phyloP scores from a whole-genome alignment of 2,329 filamentous ascomycete species.

The Cladobotryum mycophilum region DNA sequence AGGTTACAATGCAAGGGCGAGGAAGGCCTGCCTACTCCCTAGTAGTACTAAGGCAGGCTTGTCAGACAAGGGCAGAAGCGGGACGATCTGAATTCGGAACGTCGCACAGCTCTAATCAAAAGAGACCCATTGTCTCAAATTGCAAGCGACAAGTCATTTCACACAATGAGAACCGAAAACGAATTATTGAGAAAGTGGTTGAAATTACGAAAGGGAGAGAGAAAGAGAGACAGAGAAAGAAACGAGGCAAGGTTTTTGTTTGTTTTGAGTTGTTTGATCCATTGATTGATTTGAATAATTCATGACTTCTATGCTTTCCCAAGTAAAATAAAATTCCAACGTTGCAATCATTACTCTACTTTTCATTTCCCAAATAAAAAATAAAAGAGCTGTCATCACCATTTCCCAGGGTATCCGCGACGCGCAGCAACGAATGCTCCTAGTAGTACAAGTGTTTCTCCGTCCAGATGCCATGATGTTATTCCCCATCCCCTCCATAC shows the following conservation, averaged over 20 bases:
- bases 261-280: background rate
- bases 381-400: slow-evolving; percentile 8
- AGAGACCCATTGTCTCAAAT: slow-evolving; percentile 11
- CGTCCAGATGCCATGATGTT: slow-evolving; percentile 7
- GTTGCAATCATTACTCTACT: slow-evolving; percentile 11
- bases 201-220: background rate
- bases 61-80: slow-evolving; percentile 24
- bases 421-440: slow-evolving; percentile 9
- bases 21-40: too few relatives aligned
- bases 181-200: background rate
- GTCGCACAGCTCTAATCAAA: slow-evolving; percentile 8
- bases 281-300: slow-evolving; percentile 1
- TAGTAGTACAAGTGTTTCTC: slow-evolving; percentile 6
- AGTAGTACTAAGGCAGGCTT: background rate
- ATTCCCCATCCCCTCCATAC: background rate
- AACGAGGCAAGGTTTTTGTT: background rate
- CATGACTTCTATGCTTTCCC: slow-evolving; percentile 7
- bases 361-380: slow-evolving; percentile 7
- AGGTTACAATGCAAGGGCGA: background rate
- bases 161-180: background rate
- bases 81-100: slow-evolving; percentile 7
- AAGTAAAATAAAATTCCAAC: slow-evolving; percentile 4
- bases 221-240: background rate
- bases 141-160: slow-evolving; percentile 11
- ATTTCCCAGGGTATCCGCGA: slow-evolving; percentile 13